Base-by-base conservation (phyloP, 805 yeast genomes). In the Candida multigemmis region DNA sequence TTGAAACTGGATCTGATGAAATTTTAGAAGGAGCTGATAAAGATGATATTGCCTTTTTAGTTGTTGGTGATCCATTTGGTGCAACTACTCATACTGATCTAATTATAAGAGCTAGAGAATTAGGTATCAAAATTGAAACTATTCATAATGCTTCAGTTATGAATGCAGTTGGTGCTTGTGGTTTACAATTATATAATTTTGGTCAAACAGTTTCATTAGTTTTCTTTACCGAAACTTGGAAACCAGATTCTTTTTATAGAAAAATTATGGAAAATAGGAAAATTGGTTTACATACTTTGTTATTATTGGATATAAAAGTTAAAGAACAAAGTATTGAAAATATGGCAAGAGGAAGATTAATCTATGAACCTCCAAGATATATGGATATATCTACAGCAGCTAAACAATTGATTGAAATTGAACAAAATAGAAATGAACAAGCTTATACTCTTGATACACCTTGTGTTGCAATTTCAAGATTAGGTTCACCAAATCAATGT, bases 141-240 rank as follows among this genome's bases (percentile, higher is more conserved):
- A 74, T 89, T 34, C 98, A 89, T 59, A 89, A 89, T 53, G 98
- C 98, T 1, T 82, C 95, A 11, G 91, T 89, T 8, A 86, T 91
- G 96, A 89, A 89, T 49, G 98, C 97, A 0, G 94, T 89, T 14
- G 98, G 98, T 12, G 94, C 96, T 1, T 86, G 96, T 60, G 98
- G 98, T 13, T 68, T 91, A 38, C 98, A 89, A 54, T 65, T 89
- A 33, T 89, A 89, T 56, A 86, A 80, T 42, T 89, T 87, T 56
- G 98, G 98, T 7, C 97, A 91, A 59, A 86, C 97, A 7, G 89
- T 89, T n/a, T 85, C 96, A 2, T 64, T 91, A 50, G 97, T 91
- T 3, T 91, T 91, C 50, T 89, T 91, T 66, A 87, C 95, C 15
- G 97, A 89, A 12, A 60, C 64, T 32, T 89, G 98, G 97, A 80